Evolutionary conservation across 108 stramenopile species (phyloP), one percentile per base, ranked within the genome.

Genomic region (Discostella stelligeroides): DNA sequence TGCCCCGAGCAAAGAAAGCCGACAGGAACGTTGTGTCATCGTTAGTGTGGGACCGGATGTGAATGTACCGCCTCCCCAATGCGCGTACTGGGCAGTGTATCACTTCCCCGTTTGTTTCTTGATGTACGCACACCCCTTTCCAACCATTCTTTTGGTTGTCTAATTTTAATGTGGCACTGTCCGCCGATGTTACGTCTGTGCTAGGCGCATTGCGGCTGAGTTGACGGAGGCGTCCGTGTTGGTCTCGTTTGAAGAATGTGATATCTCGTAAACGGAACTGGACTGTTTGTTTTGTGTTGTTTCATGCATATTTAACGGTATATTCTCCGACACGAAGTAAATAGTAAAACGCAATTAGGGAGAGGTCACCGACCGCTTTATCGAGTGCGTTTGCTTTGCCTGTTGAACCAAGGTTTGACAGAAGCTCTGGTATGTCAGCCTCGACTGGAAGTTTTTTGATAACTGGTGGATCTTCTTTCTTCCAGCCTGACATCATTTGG

Each of bases 281-380:
- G 45, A 46, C 45, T 17, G 45, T 46, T 46, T 46, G 45, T 17
- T 46, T 46, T 2, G 45, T 46, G 6, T 46, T 46, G 45, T 46
- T 46, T 2, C 45, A 17, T 6, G 45, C 14, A 1, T 17, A 14
- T 17, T 46, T 46, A 1, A 46, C 6, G 2, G 45, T 46, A 17
- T 46, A 46, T 6, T 46, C 45, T 2, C 45, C 45, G 2, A 46
- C 6, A 2, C 45, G 45, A 17, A 46, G 2, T 2, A 46, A 17
- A 17, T 46, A 46, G 6, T 46, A 46, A 17, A 46, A 46, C 2
- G 45, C 45, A 6, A 46, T 46, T 17, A 46, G 2, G 14, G 45
- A 17, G 2, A 46, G 45, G 6, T 46, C 45, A 14, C n/a, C 45
- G 1, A 17, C 17, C 1, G 45, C 45, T 46, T 7, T 14, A 14